phyloP scores from a whole-genome alignment of 495 filamentous ascomycete species.

The Arthonia radiata region DNA sequence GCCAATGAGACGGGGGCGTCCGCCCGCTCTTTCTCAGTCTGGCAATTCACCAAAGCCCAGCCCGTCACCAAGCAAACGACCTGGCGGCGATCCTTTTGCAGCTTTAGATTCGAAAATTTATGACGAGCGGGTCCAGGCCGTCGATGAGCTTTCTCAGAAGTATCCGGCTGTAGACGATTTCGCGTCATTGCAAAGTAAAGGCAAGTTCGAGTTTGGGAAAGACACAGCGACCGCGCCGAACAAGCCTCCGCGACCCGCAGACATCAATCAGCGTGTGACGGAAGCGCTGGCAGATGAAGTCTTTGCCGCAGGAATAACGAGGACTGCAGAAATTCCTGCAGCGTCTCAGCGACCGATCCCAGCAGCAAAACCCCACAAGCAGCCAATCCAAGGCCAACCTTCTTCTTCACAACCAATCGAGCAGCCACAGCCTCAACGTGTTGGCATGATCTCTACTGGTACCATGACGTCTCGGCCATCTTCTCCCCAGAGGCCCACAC shows the following conservation, averaged over 20 bases:
- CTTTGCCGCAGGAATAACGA: slow-evolving; percentile 30
- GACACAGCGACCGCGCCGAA: slow-evolving; percentile 17
- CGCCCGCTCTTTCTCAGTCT: slow-evolving; percentile 24
- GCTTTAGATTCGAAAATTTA: slow-evolving; percentile 43
- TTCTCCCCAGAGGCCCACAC: slow-evolving; percentile 17
- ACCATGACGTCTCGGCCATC: slow-evolving; percentile 62
- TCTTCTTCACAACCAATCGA: slow-evolving; percentile 23
- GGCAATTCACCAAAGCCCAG: slow-evolving; percentile 31
- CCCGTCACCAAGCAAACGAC: slow-evolving; percentile 46
- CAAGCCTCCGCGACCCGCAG: slow-evolving; percentile 23
- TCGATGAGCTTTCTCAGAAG: slow-evolving; percentile 58
- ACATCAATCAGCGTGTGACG: slow-evolving; percentile 49
- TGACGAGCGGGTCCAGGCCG: slow-evolving; percentile 20
- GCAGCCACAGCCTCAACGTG: slow-evolving; percentile 32
- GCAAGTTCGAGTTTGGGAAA: slow-evolving; percentile 72
- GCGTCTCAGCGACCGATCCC: slow-evolving; percentile 5
- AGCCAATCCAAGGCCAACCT: slow-evolving; percentile 11
- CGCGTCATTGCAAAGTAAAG: slow-evolving; percentile 63
- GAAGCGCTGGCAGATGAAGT: slow-evolving; percentile 77
- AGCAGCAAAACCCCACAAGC: slow-evolving; percentile 2
- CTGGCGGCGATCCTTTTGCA: slow-evolving; percentile 67
- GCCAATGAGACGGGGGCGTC: slow-evolving; percentile 80
- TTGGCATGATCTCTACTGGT: slow-evolving; percentile 70
- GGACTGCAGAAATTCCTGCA: slow-evolving; percentile 12
- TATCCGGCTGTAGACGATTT: slow-evolving; percentile 92